These are phyloP conservation scores for Penicillium expansum DNA, from an alignment of 2,329 filamentous ascomycete species.

Conservation along the genomic window DNA sequence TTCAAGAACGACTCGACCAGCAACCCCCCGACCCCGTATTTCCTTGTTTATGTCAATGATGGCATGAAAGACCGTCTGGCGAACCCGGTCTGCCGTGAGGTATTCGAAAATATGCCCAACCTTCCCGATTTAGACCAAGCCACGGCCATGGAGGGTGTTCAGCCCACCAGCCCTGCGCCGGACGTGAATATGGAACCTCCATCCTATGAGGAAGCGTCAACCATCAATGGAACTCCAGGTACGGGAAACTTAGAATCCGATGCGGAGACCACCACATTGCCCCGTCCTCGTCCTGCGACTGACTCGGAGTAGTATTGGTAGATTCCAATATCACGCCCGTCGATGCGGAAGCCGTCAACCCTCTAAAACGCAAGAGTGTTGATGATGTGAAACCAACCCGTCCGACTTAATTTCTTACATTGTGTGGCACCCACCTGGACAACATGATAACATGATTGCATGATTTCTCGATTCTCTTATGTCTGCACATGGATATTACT, in stretches of 20 bases:
- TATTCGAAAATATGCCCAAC: conserved; percentile 22
- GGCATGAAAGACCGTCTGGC: conserved; percentile 59
- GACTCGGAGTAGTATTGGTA: conserved; percentile 3
- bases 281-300: conserved; percentile 1
- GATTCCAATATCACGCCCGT: conserved; percentile 9
- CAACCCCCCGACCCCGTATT: conserved; percentile 73
- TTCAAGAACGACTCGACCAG: conserved; percentile 62
- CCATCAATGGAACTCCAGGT: conserved; percentile 11
- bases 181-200: conserved; percentile 33
- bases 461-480: conserved; percentile 9
- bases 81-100: conserved; percentile 55
- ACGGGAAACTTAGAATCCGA: conserved; percentile 1
- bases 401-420: neutral
- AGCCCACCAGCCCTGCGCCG: conserved; percentile 11
- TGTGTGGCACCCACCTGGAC: neutral
- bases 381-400: conserved; percentile 7
- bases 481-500: conserved; percentile 11
- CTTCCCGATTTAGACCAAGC: neutral
- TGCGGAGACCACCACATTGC: neutral
- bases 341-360: conserved; percentile 25
- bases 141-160: conserved; percentile 19
- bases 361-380: conserved; percentile 36
- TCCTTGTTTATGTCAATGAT: conserved; percentile 77
- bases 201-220: conserved; percentile 27
- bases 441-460: conserved; percentile 15